These are phyloP conservation scores for Verticillium albo-atrum DNA, from an alignment of 2,329 filamentous ascomycete species.

Conservation along the genomic window DNA sequence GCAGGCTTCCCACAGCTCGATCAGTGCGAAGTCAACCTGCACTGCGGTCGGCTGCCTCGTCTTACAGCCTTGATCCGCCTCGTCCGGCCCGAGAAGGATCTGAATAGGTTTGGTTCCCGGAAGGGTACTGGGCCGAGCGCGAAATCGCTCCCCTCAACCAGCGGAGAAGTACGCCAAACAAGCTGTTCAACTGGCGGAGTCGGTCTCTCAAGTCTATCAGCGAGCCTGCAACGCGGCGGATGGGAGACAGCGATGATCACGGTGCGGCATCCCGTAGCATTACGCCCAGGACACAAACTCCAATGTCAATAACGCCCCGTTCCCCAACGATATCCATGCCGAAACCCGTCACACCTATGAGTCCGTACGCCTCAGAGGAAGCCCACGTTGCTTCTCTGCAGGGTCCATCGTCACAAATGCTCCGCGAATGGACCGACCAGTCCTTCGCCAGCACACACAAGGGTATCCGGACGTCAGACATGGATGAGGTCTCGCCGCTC, in stretches of 20 bases:
- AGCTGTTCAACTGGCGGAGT: conserved; percentile 35
- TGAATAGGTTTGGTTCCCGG: conserved; percentile 62
- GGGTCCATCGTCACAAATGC: conserved; percentile 14
- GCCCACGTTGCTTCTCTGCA: conserved; percentile 45
- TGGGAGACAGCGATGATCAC: background rate
- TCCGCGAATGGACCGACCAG: background rate
- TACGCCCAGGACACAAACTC: conserved; percentile 11
- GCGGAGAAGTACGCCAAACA: conserved; percentile 26
- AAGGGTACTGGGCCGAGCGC: conserved; percentile 61
- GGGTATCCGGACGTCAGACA: background rate
- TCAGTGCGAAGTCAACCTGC: background rate
- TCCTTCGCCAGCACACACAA: background rate
- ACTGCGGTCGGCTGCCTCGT: background rate
- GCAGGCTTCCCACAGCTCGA: background rate
- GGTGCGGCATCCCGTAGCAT: background rate
- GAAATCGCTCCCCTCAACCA: conserved; percentile 21
- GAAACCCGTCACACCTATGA: conserved; percentile 18
- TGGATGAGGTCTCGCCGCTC: background rate
- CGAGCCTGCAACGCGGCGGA: conserved; percentile 19
- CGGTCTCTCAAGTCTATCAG: conserved; percentile 31
- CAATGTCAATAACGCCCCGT: background rate
- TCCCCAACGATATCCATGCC: background rate
- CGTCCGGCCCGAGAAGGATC: conserved; percentile 47
- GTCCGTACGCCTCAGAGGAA: conserved; percentile 42
- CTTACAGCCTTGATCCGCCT: conserved; percentile 42